Conservation (phyloP, 345 rosid species). For the Mangifera indica region DNA sequence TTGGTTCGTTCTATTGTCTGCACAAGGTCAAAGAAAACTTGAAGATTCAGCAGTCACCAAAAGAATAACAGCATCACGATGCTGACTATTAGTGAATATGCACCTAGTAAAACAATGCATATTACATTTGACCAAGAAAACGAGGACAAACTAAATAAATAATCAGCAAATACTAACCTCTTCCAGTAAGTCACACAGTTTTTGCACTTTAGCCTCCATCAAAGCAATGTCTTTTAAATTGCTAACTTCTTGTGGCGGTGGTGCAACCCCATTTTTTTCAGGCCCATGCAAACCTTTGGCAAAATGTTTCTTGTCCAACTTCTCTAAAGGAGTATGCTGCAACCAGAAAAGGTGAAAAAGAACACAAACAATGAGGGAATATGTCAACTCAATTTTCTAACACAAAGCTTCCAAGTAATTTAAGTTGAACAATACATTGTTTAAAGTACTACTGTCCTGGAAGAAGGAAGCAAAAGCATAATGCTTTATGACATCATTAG, state of each 20-base stretch:
- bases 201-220: constrained; percentile 69
- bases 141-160: not conserved
- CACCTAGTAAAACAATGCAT: constrained; percentile 4
- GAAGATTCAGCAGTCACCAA: not conserved
- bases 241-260: constrained; percentile 42
- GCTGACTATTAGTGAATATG: not conserved
- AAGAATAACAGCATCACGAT: not conserved
- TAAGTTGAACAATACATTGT: not conserved
- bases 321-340: constrained; percentile 78
- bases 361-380: not conserved
- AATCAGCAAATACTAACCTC: constrained; percentile 52
- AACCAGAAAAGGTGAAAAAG: constrained; percentile 1
- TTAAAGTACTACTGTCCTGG: not conserved
- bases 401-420: not conserved
- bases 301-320: constrained; percentile 89
- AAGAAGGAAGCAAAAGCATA: not conserved
- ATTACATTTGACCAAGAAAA: not conserved
- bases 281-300: constrained; percentile 56
- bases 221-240: constrained; percentile 64
- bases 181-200: constrained; percentile 63
- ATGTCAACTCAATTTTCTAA: not conserved
- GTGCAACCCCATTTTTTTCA: constrained; percentile 53
- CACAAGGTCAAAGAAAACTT: constrained; percentile 16
- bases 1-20: constrained; percentile 74
- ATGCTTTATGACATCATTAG: not conserved